These are phyloP conservation scores for Dioszegia hungarica DNA, from an alignment of 768 basidiomycete species.

Conservation along the genomic window DNA sequence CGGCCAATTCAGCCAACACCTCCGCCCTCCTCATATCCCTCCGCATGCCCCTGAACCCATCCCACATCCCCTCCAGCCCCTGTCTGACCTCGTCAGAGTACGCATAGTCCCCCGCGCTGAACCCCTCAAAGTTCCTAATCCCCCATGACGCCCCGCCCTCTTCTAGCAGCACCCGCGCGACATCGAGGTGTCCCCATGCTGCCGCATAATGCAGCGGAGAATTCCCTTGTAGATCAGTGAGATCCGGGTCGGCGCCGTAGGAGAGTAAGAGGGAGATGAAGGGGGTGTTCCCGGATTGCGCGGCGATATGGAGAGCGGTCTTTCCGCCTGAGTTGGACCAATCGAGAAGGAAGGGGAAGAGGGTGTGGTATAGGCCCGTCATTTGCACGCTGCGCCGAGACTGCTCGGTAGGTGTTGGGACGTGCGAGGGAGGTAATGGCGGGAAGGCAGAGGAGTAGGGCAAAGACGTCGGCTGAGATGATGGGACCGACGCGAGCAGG, in stretches of 20 bases:
- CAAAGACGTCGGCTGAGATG: constrained; percentile 37
- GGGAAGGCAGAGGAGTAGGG: constrained; percentile 18
- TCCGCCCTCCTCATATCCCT: not conserved
- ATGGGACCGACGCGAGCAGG: constrained; percentile 77
- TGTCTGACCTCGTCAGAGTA: constrained; percentile 56
- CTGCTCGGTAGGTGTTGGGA: constrained; percentile 13
- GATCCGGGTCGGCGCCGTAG: constrained; percentile 79
- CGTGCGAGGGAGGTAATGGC: constrained; percentile 16
- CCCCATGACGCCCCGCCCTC: constrained; percentile 71
- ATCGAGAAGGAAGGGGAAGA: constrained; percentile 78
- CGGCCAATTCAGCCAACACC: not conserved
- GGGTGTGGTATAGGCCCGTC: constrained; percentile 79
- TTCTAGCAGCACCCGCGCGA: constrained; percentile 81
- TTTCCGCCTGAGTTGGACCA: constrained; percentile 89
- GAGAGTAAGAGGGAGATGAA: constrained; percentile 71
- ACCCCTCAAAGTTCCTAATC: constrained; percentile 82
- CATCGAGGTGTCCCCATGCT: constrained; percentile 51
- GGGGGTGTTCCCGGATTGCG: constrained; percentile 82
- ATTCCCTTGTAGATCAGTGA: constrained; percentile 87
- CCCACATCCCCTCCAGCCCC: not conserved
- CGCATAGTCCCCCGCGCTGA: constrained; percentile 87
- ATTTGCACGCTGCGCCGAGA: constrained; percentile 61
- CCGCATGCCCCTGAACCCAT: not conserved
- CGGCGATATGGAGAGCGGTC: constrained; percentile 82
- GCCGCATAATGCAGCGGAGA: constrained; percentile 74